Evolutionary conservation across 2,329 filamentous ascomycete species (phyloP).

Genomic region (Arthrobotrys sinensis): DNA sequence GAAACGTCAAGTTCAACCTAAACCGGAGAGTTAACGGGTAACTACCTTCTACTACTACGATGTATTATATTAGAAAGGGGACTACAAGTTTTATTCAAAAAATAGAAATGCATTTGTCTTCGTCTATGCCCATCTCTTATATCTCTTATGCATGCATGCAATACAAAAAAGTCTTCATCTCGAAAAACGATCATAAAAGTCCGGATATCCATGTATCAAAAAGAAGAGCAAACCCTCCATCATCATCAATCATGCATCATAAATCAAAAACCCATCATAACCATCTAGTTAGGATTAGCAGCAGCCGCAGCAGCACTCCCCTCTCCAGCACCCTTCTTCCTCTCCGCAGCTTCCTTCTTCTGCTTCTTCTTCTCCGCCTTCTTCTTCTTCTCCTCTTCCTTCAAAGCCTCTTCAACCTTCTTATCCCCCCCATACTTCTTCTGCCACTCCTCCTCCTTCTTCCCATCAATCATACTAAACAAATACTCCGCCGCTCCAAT

Average conservation of each 20-base stretch:
- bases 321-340: constrained; percentile 33
- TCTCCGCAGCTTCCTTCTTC: constrained; percentile 75
- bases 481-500: constrained; percentile 83
- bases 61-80: too few relatives aligned
- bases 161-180: constrained; percentile 14
- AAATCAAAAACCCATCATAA: constrained; percentile 1
- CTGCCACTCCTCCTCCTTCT: constrained; percentile 87
- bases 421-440: constrained; percentile 78
- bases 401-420: constrained; percentile 69
- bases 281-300: background rate
- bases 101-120: background rate
- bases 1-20: too few relatives aligned
- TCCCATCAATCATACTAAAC: constrained; percentile 85
- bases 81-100: too few relatives aligned
- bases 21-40: too few relatives aligned
- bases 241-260: constrained; percentile 24
- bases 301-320: constrained; percentile 6
- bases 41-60: too few relatives aligned
- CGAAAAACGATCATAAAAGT: background rate
- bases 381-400: constrained; percentile 66
- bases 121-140: constrained; percentile 26
- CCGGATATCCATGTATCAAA: constrained; percentile 27
- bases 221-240: background rate
- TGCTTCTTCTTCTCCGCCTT: constrained; percentile 78
- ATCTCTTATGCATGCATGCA: constrained; percentile 9